Conservation (phyloP, 352 stramenopile species). For the Pythium phragmiticola region DNA sequence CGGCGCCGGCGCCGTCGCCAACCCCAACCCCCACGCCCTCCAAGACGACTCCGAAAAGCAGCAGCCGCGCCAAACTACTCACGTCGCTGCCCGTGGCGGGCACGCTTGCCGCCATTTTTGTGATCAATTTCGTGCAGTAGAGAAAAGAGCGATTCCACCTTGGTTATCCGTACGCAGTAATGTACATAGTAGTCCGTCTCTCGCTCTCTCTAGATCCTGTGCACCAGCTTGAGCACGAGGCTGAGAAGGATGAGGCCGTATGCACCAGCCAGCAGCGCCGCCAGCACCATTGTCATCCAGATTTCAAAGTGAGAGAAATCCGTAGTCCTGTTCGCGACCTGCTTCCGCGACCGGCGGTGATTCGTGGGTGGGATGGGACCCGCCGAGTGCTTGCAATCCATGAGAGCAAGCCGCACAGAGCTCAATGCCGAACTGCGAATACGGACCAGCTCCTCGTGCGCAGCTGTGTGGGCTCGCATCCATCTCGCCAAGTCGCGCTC, state of each 20-base stretch:
- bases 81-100: conserved; percentile 16
- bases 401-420: neutral
- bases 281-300: neutral
- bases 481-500: conserved; percentile 7
- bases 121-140: conserved; percentile 21
- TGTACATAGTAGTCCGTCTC: neutral
- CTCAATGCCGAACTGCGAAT: neutral
- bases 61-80: conserved; percentile 10
- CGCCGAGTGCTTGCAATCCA: neutral
- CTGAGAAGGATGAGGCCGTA: conserved; percentile 3
- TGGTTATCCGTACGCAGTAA: neutral
- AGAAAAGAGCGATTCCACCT: neutral
- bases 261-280: neutral
- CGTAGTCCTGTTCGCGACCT: neutral
- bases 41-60: conserved; percentile 5
- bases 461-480: neutral
- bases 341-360: neutral
- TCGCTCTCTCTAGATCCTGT: neutral
- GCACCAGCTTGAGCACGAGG: conserved; percentile 2
- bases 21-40: neutral
- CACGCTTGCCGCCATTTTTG: conserved; percentile 12
- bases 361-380: neutral
- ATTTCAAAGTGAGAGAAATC: neutral
- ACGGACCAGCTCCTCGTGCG: neutral
- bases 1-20: conserved; percentile 2